Conservation (phyloP, 257 asterid genomes). For the Jacaranda mimosifolia region DNA sequence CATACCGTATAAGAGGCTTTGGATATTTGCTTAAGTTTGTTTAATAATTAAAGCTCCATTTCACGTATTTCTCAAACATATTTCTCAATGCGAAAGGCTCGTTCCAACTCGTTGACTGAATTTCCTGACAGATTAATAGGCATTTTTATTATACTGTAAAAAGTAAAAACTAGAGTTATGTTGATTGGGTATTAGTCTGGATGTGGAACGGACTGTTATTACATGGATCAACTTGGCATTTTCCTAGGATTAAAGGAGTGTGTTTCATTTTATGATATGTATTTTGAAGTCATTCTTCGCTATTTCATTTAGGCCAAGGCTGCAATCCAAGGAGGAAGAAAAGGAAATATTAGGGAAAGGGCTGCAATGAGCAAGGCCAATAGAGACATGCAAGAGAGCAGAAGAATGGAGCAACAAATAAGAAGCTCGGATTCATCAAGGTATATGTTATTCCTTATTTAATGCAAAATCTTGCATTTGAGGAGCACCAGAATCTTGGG, state of each 20-base stretch:
- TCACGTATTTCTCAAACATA: too few species aligned
- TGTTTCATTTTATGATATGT: constrained; percentile 10
- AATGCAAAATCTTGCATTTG: neutral
- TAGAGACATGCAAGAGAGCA: constrained; percentile 71
- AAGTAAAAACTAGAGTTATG: neutral
- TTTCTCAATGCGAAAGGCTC: neutral
- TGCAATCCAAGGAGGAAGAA: constrained; percentile 84
- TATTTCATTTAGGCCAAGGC: constrained; percentile 79
- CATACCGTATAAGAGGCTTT: too few species aligned
- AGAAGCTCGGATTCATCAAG: constrained; percentile 71
- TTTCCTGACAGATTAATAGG: constrained; percentile 2
- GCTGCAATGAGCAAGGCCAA: constrained; percentile 62
- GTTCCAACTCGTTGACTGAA: neutral
- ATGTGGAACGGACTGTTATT: neutral
- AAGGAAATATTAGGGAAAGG: constrained; percentile 83
- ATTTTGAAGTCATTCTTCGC: constrained; percentile 34
- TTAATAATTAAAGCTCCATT: too few species aligned
- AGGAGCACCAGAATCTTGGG: neutral
- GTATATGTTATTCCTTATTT: constrained; percentile 45
- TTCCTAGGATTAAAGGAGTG: constrained; percentile 11
- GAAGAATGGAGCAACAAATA: constrained; percentile 58
- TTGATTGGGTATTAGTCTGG: neutral
- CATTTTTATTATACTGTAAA: neutral
- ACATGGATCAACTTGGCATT: constrained; percentile 13
- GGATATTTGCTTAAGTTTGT: too few species aligned